Base-by-base conservation (phyloP, 129 eudicot species). In the Heracleum sosnowskyi region DNA sequence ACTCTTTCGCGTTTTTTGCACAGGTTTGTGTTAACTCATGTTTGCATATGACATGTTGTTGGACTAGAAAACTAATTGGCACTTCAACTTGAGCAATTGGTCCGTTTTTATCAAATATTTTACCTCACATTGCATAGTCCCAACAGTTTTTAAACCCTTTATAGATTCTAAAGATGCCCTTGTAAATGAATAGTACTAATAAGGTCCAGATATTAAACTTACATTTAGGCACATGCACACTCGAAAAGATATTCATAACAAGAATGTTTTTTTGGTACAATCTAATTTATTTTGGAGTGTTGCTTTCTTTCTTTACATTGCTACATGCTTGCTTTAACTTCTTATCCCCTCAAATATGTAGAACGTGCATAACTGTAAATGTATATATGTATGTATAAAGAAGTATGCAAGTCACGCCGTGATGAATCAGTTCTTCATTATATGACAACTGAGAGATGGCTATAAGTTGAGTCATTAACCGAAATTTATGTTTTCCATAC, bases 1-100 rank as follows among this genome's bases (percentile, higher is more conserved):
- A 84, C 84, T 81, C 28, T 95, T 95, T 69, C 92, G 94, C 55
- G 97, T 95, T 77, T 78, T 95, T 47, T 95, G 98, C 81, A 95
- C 98, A 91, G 97, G 98, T 94, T 40, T 73, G 86, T 85, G 7
- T 74, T 69, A 62, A 39, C 71, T 75, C 73, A 64, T 66, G 41
- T 31, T 5, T 62, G 69, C 15, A 62, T 28, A 44, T 44, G 57
- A 62, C 69, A 26, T 62, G 35, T 28, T 18, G 9, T 11, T 62
- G 35, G 69, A n/a, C 35, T 62, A 28, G 70, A 9, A n/a, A 66
- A 68, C 73, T n/a, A 5, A n/a, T 9, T 0, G 4, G 68, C 68
- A n/a, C 28, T 60, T n/a, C 6, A 60, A 60, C 68, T 10, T n/a
- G 1, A 60, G 29, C 16, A n/a, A 7, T n/a, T 60, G 17, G 33